Base-by-base conservation (phyloP, 2,329 filamentous ascomycete species). In the Colletotrichum agaves region DNA sequence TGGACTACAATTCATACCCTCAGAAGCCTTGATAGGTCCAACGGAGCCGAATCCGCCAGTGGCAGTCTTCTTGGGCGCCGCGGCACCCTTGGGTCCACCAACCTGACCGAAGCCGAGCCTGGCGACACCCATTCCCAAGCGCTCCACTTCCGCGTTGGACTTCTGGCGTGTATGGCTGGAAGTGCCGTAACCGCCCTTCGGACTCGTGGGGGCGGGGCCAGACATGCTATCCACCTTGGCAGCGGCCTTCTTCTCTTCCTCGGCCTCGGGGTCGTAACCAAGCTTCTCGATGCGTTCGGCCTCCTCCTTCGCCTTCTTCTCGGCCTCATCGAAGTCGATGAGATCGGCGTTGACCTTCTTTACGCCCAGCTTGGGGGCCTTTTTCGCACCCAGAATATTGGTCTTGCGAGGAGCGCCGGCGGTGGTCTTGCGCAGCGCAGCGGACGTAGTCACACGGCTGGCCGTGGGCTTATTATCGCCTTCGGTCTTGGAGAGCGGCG, bases 291-390 rank as follows among this genome's bases (percentile, higher is more conserved):
- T 96, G 72, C 96, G 91, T 79, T 98, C 96, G 3, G 94, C 96
- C 80, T 99, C 96, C 80, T 98, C 96, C 79, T 95, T 97, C 47
- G 96, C 96, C 82, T 97, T 97, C 80, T 93, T 93, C 84, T 99
- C 96, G 3, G 94, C 96, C 78, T 95, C 96, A 71, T 99, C 96
- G 75, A 99, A 99, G 82, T 99, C 95, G 70, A 99, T 94, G 12
- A 90, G 82, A 72, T 94, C 92, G 50, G 84, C 87, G 3, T 86
- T 88, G 37, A 97, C 88, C 84, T 98, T 98, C 88, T 98, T 98
- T 31, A 90, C 95, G 39, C 95, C 96, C 11, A 98, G 86, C 83
- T 97, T 97, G 49, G 87, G 91, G 6, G 85, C 85, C 84, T 94
- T 96, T 84, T 95, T 96, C 35, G 91, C 91, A 67, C 92, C 92